Conservation (phyloP, 495 filamentous ascomycete species). For the Sordaria brevicollis region DNA sequence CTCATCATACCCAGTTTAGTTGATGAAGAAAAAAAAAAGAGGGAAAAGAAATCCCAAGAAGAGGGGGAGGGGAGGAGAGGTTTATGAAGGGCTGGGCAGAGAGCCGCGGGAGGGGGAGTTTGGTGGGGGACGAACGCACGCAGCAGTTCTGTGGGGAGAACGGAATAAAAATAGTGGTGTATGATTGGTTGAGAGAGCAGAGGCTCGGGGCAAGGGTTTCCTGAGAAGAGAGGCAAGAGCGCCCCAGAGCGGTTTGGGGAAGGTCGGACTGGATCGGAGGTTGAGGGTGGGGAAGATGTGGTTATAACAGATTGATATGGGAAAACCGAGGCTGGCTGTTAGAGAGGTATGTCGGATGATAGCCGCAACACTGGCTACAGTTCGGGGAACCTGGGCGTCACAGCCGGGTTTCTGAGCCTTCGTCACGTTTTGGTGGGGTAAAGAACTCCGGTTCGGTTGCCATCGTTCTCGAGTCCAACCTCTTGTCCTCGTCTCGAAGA, state of each 20-base stretch:
- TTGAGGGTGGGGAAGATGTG: not conserved
- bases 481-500: not conserved
- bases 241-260: not conserved
- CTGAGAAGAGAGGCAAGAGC: no score
- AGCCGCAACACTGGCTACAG: not conserved
- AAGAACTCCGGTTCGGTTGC: not conserved
- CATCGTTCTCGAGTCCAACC: not conserved
- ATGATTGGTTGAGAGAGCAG: not conserved
- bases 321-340: not conserved
- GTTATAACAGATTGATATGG: not conserved
- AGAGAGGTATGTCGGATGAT: not conserved
- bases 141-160: not conserved
- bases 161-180: not conserved
- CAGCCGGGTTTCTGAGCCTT: not conserved
- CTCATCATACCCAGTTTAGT: slow-evolving; percentile 52
- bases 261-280: not conserved
- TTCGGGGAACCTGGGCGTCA: not conserved
- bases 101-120: not conserved
- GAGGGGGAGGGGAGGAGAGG: not conserved
- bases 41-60: slow-evolving; percentile 8
- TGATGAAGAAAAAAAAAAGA: slow-evolving; percentile 32
- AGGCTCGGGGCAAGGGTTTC: not conserved
- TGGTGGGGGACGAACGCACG: slow-evolving; percentile 2
- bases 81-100: slow-evolving; percentile 1
- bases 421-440: not conserved